A percentile compares a stretch with the other conserved stretches of the same genome.
Evolutionary conservation across 2,329 filamentous ascomycete species (phyloP).

Genomic region (Scedosporium aurantiacum): DNA sequence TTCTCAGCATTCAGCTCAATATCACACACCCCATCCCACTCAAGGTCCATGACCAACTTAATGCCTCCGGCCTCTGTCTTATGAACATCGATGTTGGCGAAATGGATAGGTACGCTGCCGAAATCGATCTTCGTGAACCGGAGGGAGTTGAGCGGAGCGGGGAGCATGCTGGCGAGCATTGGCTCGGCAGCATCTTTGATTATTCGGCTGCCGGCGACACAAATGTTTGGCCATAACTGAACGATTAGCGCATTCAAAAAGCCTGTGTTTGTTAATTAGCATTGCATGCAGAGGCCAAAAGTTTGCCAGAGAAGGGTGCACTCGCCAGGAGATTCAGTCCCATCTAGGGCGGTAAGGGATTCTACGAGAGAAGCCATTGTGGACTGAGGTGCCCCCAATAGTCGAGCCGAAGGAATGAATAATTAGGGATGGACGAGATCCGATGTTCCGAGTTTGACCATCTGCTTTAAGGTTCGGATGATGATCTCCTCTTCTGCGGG

Average conservation of each 20-base stretch:
- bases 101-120: slow-evolving; percentile 26
- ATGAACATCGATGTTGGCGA: slow-evolving; percentile 31
- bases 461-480: no score
- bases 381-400: background rate
- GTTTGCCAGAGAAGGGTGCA: no score
- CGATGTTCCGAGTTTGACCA: no score
- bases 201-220: slow-evolving; percentile 29
- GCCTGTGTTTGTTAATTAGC: slow-evolving; percentile 10
- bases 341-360: slow-evolving; percentile 27
- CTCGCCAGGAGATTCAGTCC: slow-evolving; percentile 26
- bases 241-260: slow-evolving; percentile 37
- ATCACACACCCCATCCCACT: slow-evolving; percentile 33
- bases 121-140: slow-evolving; percentile 34
- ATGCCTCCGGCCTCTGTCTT: slow-evolving; percentile 32
- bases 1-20: slow-evolving; percentile 32
- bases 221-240: slow-evolving; percentile 38
- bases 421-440: no score
- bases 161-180: slow-evolving; percentile 33
- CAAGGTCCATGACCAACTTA: slow-evolving; percentile 35
- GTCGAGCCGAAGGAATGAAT: no score
- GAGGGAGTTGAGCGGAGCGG: slow-evolving; percentile 29
- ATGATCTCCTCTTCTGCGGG: no score
- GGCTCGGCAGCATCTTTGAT: slow-evolving; percentile 35
- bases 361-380: slow-evolving; percentile 24
- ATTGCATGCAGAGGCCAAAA: no score